Evolutionary conservation across 495 filamentous ascomycete genomes (phyloP).

Genomic region (Lichenothelia convexa): DNA sequence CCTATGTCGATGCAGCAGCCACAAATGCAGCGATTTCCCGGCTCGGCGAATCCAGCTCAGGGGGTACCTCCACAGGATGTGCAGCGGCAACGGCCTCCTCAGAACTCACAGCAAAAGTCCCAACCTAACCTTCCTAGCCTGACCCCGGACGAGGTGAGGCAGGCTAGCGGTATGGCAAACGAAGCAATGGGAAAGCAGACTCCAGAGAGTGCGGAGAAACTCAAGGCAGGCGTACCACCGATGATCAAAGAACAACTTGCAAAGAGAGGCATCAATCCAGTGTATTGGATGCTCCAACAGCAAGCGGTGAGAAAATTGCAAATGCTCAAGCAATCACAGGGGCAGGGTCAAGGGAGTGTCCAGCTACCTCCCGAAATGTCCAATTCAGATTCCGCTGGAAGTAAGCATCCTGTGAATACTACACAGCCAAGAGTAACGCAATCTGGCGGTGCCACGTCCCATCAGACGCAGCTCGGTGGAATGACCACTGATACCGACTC

Average conservation of each 20-base stretch:
- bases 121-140: not conserved
- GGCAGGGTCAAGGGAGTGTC: no score
- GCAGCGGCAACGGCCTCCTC: conserved; percentile 14
- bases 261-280: no score
- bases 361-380: no score
- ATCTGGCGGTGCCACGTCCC: not conserved
- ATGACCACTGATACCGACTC: conserved; percentile 27
- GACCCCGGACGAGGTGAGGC: not conserved
- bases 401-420: not conserved
- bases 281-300: no score
- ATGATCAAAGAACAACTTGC: no score
- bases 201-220: no score
- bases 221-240: no score
- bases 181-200: no score
- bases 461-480: conserved; percentile 17
- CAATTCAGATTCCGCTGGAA: not conserved
- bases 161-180: not conserved
- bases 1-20: conserved; percentile 29
- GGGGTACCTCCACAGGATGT: conserved; percentile 27
- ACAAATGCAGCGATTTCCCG: no score
- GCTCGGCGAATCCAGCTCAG: no score
- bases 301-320: no score
- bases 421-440: conserved; percentile 1
- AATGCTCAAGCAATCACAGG: no score
- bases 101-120: conserved; percentile 1